Evolutionary conservation across 495 filamentous ascomycete genomes (phyloP).

Genomic region (Massariosphaeria phaeospora): DNA sequence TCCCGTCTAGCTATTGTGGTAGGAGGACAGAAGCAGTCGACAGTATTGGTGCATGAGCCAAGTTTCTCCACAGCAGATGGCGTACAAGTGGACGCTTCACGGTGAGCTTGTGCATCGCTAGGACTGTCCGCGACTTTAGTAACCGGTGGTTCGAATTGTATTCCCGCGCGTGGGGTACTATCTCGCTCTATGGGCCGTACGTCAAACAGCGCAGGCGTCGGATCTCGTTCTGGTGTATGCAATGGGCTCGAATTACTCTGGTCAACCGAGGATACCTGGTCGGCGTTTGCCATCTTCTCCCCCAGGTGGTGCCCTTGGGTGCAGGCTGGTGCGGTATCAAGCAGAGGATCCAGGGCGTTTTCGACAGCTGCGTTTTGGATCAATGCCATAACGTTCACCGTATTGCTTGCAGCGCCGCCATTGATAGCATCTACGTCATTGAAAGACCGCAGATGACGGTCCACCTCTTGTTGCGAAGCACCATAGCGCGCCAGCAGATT

Average conservation of each 20-base stretch:
- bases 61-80: not conserved
- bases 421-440: not conserved
- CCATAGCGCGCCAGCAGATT: constrained; percentile 6
- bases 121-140: not conserved
- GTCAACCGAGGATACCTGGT: not conserved
- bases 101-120: not conserved
- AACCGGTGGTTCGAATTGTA: too few species aligned
- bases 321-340: too few species aligned
- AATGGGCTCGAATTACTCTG: too few species aligned
- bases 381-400: not conserved
- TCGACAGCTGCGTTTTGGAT: not conserved
- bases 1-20: not conserved
- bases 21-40: not conserved
- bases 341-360: not conserved
- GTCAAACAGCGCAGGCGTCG: not conserved
- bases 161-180: not conserved
- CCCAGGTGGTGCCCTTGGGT: not conserved
- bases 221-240: not conserved
- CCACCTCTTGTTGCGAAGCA: constrained; percentile 6
- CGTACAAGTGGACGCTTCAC: not conserved
- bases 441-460: not conserved
- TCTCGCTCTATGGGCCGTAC: not conserved
- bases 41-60: not conserved
- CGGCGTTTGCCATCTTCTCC: not conserved
- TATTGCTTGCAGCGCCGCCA: not conserved